Evolutionary conservation across 139 green algal genomes (phyloP).

Genomic region (Chlamydomonas urium): DNA sequence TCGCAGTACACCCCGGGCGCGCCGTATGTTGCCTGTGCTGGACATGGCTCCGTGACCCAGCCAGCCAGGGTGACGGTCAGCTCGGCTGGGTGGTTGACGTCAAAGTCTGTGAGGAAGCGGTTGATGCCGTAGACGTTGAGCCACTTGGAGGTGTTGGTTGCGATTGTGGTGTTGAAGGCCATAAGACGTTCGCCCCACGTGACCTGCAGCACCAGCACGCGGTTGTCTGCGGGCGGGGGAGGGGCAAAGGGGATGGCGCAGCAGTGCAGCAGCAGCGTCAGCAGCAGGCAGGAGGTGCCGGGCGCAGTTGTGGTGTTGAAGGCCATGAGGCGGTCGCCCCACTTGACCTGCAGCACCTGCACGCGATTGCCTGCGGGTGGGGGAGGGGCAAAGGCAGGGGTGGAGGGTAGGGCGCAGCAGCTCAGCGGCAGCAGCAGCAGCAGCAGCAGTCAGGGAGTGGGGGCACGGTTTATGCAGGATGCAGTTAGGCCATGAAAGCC

Average conservation of each 20-base stretch:
- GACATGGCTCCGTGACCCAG: constrained; percentile 36
- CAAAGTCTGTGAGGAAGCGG: constrained; percentile 33
- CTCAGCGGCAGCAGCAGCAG: too few species aligned
- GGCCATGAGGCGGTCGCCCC: constrained; percentile 26
- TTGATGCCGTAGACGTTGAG: constrained; percentile 41
- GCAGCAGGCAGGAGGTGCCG: constrained; percentile 15
- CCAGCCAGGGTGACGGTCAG: constrained; percentile 20
- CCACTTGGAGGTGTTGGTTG: constrained; percentile 33
- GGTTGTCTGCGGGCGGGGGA: constrained; percentile 25
- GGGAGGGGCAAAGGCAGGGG: neutral
- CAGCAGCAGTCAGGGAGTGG: constrained; percentile 16
- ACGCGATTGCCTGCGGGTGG: constrained; percentile 33
- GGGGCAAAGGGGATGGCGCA: neutral
- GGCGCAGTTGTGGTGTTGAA: constrained; percentile 32
- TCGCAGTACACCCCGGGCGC: constrained; percentile 9
- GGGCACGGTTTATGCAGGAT: constrained; percentile 27
- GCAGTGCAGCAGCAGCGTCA: too few species aligned
- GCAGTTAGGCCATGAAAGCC: constrained; percentile 22
- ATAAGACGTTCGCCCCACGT: constrained; percentile 28
- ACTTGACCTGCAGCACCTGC: constrained; percentile 21
- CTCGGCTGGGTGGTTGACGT: neutral
- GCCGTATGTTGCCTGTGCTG: constrained; percentile 14
- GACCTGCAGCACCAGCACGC: constrained; percentile 26
- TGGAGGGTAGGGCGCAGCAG: neutral
- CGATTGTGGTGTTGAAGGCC: constrained; percentile 28